These are phyloP conservation scores for Quillaja saponaria DNA, from an alignment of 306 rosid genomes.

Conservation along the genomic window DNA sequence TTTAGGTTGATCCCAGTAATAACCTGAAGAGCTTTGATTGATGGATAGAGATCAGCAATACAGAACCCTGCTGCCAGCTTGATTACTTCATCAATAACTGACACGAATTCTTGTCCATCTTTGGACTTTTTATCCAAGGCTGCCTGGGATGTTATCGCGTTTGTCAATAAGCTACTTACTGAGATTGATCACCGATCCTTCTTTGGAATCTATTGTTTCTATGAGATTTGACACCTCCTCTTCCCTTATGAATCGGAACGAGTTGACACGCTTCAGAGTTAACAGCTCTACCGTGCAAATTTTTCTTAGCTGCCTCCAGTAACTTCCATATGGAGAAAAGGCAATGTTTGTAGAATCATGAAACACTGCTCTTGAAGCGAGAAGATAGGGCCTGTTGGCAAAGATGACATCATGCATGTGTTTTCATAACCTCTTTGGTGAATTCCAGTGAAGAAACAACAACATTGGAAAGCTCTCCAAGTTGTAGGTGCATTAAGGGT, in stretches of 20 bases:
- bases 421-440: too few species aligned
- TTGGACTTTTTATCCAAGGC: constrained; percentile 16
- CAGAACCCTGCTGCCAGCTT: constrained; percentile 1
- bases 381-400: constrained; percentile 16
- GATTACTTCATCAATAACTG: background rate
- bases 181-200: constrained; percentile 6
- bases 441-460: too few species aligned
- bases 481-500: too few species aligned
- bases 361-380: background rate
- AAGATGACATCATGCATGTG: too few species aligned
- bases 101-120: constrained; percentile 3
- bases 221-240: too few species aligned
- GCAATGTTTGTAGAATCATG: too few species aligned
- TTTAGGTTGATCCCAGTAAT: constrained; percentile 12
- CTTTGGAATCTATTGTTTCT: background rate
- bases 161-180: background rate
- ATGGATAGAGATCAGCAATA: constrained; percentile 31
- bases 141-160: constrained; percentile 6
- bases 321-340: too few species aligned
- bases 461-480: too few species aligned
- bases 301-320: too few species aligned
- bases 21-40: background rate
- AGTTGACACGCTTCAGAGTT: too few species aligned
- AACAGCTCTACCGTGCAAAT: too few species aligned
- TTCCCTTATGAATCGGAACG: too few species aligned